Conservation (phyloP, 2,329 filamentous ascomycete genomes). For the Arthrinium phaeospermum region DNA sequence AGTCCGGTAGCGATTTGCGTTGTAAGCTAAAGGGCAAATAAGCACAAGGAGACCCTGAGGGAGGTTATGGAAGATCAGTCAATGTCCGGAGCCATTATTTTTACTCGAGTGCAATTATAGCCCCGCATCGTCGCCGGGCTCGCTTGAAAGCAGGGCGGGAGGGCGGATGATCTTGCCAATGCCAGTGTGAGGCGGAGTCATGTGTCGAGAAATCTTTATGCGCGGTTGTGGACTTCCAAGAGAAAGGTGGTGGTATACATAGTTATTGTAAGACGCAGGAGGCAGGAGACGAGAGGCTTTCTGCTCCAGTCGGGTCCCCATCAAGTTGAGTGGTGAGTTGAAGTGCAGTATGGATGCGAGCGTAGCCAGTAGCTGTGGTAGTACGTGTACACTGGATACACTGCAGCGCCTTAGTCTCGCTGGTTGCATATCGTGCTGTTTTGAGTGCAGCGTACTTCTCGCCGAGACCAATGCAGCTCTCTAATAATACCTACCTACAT, state of each 20-base stretch:
- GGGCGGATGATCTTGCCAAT: constrained; percentile 1
- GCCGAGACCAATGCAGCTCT: not conserved
- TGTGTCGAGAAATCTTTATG: not conserved
- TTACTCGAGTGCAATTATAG: constrained; percentile 5
- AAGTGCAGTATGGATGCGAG: not conserved
- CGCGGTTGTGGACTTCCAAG: constrained; percentile 1
- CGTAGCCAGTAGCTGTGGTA: not conserved
- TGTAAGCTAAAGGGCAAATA: not conserved
- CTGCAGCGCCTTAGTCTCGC: not conserved
- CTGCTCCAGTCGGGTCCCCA: constrained; percentile 1
- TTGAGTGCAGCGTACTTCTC: not conserved
- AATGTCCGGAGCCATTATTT: not conserved
- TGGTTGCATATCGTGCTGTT: not conserved
- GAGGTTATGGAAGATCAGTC: constrained; percentile 1
- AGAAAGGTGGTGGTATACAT: not conserved
- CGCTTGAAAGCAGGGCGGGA: constrained; percentile 6
- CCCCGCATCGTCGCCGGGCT: not conserved
- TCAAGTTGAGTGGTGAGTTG: not conserved
- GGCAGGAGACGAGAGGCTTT: not conserved
- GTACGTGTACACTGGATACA: constrained; percentile 10
- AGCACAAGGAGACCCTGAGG: constrained; percentile 2
- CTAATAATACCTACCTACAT: not conserved
- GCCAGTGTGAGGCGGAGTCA: not conserved
- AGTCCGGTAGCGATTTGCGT: not conserved
- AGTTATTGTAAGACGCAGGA: not conserved